Percentiles rank a stretch among this genome's conserved stretches.
phyloP scores from a whole-genome alignment of 768 basidiomycete species.

The Punctularia strigosozonata region DNA sequence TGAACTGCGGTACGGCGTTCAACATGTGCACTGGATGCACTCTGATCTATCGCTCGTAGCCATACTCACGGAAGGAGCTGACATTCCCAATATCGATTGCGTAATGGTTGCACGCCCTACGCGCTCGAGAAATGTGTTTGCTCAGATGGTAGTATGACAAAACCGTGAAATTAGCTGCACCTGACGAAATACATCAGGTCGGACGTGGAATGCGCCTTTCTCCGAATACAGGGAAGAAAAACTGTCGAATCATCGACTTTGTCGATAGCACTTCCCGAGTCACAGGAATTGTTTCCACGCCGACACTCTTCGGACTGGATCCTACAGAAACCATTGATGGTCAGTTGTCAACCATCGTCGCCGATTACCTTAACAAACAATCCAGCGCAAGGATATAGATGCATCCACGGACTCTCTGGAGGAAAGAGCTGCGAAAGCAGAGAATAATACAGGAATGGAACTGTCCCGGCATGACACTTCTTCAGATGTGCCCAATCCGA shows the following conservation, averaged over 20 bases:
- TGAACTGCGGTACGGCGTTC: slow-evolving; percentile 66
- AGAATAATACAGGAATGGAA: slow-evolving; percentile 2
- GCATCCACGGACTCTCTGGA: slow-evolving; percentile 38
- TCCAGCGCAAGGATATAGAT: too few species aligned
- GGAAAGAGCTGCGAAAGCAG: slow-evolving; percentile 20
- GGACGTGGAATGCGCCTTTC: slow-evolving; percentile 88
- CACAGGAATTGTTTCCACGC: slow-evolving; percentile 61
- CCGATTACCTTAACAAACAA: neutral
- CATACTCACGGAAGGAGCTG: slow-evolving; percentile 87
- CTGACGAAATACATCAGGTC: slow-evolving; percentile 36
- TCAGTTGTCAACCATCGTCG: slow-evolving; percentile 16
- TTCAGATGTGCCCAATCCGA: slow-evolving; percentile 38
- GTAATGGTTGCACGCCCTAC: slow-evolving; percentile 83
- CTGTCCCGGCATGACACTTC: slow-evolving; percentile 11
- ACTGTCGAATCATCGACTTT: slow-evolving; percentile 88
- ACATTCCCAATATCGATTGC: slow-evolving; percentile 93
- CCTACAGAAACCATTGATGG: slow-evolving; percentile 60
- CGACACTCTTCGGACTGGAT: slow-evolving; percentile 79
- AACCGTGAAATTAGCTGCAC: neutral
- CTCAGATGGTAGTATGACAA: slow-evolving; percentile 67
- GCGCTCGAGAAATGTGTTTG: slow-evolving; percentile 76
- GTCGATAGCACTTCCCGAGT: slow-evolving; percentile 67
- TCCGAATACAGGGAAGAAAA: slow-evolving; percentile 63
- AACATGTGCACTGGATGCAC: neutral
- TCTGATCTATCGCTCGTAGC: slow-evolving; percentile 26